A percentile compares a stretch with the other conserved stretches of the same genome.
phyloP scores from a whole-genome alignment of 306 rosid genomes.

The Cajanus cajan region DNA sequence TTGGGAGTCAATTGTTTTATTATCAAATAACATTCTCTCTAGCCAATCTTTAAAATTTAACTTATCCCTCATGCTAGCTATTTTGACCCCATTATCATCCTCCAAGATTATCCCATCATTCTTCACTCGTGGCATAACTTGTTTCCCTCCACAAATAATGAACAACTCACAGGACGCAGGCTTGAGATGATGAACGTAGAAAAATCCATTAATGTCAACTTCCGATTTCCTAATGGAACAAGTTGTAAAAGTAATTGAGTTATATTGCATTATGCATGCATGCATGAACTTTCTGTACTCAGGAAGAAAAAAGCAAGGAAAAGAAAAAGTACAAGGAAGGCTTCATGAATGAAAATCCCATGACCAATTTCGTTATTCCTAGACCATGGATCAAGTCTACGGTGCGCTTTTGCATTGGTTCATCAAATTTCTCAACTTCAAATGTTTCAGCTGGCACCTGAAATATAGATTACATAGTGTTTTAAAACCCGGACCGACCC shows the following conservation, averaged over 20 bases:
- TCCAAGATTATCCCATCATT: conserved; percentile 66
- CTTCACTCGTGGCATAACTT: conserved; percentile 52
- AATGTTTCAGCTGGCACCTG: conserved; percentile 62
- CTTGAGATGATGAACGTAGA: conserved; percentile 66
- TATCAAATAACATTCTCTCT: conserved; percentile 54
- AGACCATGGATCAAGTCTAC: conserved; percentile 57
- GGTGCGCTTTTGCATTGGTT: conserved; percentile 53
- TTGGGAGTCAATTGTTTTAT: conserved; percentile 38
- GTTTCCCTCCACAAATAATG: conserved; percentile 75
- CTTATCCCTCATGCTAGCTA: conserved; percentile 58
- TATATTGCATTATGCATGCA: too few relatives aligned
- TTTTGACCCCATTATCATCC: conserved; percentile 69
- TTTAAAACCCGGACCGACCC: too few relatives aligned
- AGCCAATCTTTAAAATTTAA: conserved; percentile 62
- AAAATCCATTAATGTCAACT: conserved; percentile 65
- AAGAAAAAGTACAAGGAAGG: conserved; percentile 38
- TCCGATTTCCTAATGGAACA: conserved; percentile 55
- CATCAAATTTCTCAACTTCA: conserved; percentile 55
- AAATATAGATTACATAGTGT: too few relatives aligned
- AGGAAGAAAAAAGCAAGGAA: neutral
- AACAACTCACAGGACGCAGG: conserved; percentile 69
- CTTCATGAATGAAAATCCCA: conserved; percentile 74
- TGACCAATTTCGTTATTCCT: conserved; percentile 63
- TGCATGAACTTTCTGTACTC: neutral
- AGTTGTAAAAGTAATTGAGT: neutral